Base-by-base conservation (phyloP, 208 protist genomes). In the Wallacemonas sp. region DNA sequence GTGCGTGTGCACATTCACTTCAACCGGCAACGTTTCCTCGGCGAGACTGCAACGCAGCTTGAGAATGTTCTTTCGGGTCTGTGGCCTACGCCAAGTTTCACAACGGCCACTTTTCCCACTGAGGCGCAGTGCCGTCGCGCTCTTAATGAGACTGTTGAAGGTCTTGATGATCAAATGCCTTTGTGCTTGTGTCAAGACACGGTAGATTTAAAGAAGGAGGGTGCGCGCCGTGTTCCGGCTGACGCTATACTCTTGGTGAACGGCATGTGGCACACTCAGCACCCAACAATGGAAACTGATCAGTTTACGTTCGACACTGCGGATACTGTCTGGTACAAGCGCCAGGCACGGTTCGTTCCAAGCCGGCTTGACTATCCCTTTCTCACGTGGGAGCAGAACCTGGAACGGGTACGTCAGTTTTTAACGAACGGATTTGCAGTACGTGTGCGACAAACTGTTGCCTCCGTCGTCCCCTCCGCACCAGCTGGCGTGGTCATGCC, bases 121-220 rank as follows among this genome's bases (percentile, higher is more conserved):
- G n/a, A n/a, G n/a, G n/a, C n/a, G 28, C 51, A 58, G 17, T 58
- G 51, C 30, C 51, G 51, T 19, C 14, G 19, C 3, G 5, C 5
- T 6, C 3, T 34, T 6, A 34, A 9, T 33, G 6, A 19, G 17
- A 3, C 2, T 8, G 28, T 33, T 2, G 9, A 9, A 39, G 51
- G n/a, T 26, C 3, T 27, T 6, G 30, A 27, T 24, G 28, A 21
- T 2, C 51, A 58, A 21, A 9, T 58, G 51, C 51, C 51, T 0
- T 11, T 58, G 30, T 58, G 51, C 51, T 31, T 58, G 51, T 58
- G 51, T n/a, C 17, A 42, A 27, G 51, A 58, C 28, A 58, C 51
- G 4, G n/a, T 58, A 6, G 22, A 30, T 4, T 31, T 58, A 0
- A 6, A n/a, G 6, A 14, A 21, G 3, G 19, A 58, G n/a, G 8